These are phyloP conservation scores for Ceratocystis harringtonii DNA, from an alignment of 2,329 filamentous ascomycete species.

Conservation along the genomic window DNA sequence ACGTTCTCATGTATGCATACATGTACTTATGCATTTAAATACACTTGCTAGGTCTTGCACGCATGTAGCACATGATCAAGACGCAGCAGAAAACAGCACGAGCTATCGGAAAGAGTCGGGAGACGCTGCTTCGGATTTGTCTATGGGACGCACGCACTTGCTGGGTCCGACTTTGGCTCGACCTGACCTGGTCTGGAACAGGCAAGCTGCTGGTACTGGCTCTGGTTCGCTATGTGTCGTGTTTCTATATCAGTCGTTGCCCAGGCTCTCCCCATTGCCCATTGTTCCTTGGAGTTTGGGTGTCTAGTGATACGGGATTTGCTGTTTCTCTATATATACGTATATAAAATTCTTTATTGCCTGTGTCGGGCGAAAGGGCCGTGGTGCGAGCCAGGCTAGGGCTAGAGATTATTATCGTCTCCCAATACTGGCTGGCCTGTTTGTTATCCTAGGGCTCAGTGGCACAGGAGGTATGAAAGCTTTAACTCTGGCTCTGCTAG, in stretches of 20 bases:
- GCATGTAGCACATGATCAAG: background rate
- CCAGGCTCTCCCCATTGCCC: background rate
- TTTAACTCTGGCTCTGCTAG: no score
- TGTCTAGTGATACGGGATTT: no score
- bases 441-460: background rate
- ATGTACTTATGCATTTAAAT: background rate
- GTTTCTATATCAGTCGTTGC: background rate
- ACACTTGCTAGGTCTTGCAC: background rate
- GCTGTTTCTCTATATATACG: no score
- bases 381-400: background rate
- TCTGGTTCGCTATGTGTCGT: background rate
- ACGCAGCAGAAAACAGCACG: conserved; percentile 6
- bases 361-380: background rate
- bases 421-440: background rate
- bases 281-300: background rate
- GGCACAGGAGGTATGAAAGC: no score
- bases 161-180: background rate
- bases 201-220: background rate
- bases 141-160: background rate
- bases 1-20: background rate
- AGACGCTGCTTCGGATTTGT: background rate
- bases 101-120: conserved; percentile 9
- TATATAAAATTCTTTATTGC: background rate
- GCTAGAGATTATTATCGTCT: background rate
- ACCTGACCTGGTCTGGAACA: background rate